Evolutionary conservation across 495 filamentous ascomycete species (phyloP), one percentile per base, ranked within the genome.

Genomic region (Venustampulla echinocandica): DNA sequence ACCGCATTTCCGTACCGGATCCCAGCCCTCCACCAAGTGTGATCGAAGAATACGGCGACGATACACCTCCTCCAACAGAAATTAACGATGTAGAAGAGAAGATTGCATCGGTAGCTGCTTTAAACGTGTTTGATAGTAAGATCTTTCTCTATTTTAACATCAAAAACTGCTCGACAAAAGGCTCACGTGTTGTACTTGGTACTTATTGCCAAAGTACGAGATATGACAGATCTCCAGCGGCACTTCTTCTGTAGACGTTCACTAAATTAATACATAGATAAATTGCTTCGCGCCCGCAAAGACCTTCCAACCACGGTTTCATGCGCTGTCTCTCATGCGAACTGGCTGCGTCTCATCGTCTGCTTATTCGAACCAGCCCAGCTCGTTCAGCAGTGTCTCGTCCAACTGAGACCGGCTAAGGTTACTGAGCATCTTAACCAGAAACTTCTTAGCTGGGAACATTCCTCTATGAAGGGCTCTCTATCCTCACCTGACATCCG

Each of bases 391-490:
- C 59, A 62, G 42, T 21, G 28, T n/a, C 50, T 64, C 11, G 50
- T 62, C n/a, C 11, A 46, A 5, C 21, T 64, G 4, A 32, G 18
- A 10, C 44, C 54, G 5, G 42, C 27, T 7, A 42, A 34, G 3
- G 35, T 66, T 37, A 42, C 61, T 21, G 21, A 50, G 1, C 59
- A 61, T n/a, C 70, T 74, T 37, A 85, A 85, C 40, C 60, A 60
- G 17, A 62, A 64, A 11, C 67, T 85, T 3, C 59, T 52, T 7
- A 35, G 48, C 5, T 48, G 48, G 39, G 55, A 58, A 19, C 61
- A 69, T 2, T 64, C 74, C 45, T 22, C 42, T 0, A 17, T 18
- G 9, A 34, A 34, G 25, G 21, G 43, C 27, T 40, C 20, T 24
- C 22, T 45, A 6, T n/a, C 22, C 3, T 42, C 38, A 11, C 23